phyloP scores from a whole-genome alignment of 257 asterid species.

The Thymus mandschuricus region DNA sequence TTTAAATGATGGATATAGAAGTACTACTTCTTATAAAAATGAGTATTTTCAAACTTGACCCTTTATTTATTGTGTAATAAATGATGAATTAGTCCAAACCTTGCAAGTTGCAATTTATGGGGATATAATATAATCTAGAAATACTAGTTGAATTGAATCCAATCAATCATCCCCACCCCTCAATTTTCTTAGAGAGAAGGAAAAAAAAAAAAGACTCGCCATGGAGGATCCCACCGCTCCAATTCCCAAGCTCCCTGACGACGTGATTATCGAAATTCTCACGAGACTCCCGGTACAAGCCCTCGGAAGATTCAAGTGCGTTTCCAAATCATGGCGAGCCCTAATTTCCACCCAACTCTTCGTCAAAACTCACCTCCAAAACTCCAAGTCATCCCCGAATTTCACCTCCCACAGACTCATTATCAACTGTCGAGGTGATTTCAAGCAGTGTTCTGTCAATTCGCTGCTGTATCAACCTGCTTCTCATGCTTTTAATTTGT shows the following conservation, averaged over 20 bases:
- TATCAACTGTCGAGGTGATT: conserved; percentile 19
- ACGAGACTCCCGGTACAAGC: conserved; percentile 52
- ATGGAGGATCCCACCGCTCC: conserved; percentile 26
- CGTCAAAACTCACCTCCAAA: conserved; percentile 39
- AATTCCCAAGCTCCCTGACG: conserved; percentile 48
- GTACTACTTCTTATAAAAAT: no score
- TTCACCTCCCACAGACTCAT: conserved; percentile 32
- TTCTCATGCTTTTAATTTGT: conserved; percentile 14
- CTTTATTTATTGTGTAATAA: no score
- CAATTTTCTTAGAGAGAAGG: no score
- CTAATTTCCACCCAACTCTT: conserved; percentile 47
- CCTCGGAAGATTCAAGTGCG: conserved; percentile 50
- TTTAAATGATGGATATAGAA: no score
- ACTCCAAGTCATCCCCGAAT: conserved; percentile 5
- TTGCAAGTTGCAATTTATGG: no score
- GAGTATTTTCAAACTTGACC: no score
- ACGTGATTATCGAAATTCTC: conserved; percentile 54
- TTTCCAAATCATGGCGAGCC: conserved; percentile 56
- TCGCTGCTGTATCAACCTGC: conserved; percentile 42
- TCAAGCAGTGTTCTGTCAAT: conserved; percentile 37
- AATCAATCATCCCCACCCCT: no score
- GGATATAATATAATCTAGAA: no score
- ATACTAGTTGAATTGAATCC: no score
- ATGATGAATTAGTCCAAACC: no score
- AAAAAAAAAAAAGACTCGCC: no score